phyloP scores from a whole-genome alignment of 179 eudicot species.

The Vitellaria paradoxa region DNA sequence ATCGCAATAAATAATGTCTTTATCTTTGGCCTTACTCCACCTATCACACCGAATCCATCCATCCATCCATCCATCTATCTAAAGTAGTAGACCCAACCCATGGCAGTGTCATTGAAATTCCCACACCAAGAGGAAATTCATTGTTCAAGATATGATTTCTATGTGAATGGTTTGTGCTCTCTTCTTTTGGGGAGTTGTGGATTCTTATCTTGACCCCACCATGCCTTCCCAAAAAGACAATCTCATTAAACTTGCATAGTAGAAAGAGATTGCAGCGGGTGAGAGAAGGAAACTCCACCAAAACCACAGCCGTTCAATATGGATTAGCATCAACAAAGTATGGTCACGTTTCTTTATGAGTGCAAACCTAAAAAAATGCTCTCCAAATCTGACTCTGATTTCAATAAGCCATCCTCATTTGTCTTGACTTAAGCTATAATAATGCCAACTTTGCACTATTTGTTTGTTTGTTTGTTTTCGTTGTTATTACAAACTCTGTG shows the following conservation, averaged over 20 bases:
- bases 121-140: constrained; percentile 8
- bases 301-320: neutral
- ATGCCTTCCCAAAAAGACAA: constrained; percentile 20
- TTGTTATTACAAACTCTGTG: too few relatives aligned
- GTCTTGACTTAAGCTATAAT: neutral
- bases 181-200: constrained; percentile 21
- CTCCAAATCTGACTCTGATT: neutral
- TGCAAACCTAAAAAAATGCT: neutral
- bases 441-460: too few relatives aligned
- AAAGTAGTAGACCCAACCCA: constrained; percentile 15
- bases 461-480: too few relatives aligned
- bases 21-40: constrained; percentile 29
- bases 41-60: constrained; percentile 19
- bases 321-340: neutral
- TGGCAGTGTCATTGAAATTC: constrained; percentile 27
- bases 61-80: neutral
- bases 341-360: neutral
- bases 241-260: neutral
- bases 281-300: constrained; percentile 2
- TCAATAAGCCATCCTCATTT: neutral
- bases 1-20: constrained; percentile 23
- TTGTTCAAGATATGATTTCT: constrained; percentile 22
- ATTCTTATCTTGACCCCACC: constrained; percentile 28
- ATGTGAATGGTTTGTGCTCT: constrained; percentile 14
- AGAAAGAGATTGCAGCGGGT: neutral